Conservation (phyloP, 768 basidiomycete species). For the Termitomyces sp. region DNA sequence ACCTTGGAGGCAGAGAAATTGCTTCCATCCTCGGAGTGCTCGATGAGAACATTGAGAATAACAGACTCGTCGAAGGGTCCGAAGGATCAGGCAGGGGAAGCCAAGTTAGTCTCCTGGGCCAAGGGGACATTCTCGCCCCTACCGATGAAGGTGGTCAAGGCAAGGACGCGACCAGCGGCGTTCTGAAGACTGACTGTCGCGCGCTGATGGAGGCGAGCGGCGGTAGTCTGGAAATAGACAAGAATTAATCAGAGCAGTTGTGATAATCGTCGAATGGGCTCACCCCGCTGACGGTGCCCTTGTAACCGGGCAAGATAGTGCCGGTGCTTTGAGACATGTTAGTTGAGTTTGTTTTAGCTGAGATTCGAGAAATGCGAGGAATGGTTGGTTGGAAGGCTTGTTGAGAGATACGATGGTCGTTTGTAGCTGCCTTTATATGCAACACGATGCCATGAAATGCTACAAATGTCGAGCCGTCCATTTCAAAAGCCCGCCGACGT, state of each 20-base stretch:
- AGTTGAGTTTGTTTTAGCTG: not conserved
- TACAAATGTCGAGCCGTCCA: not conserved
- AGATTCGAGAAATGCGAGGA: not conserved
- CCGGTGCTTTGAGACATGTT: not conserved
- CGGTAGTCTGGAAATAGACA: not conserved
- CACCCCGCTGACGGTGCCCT: conserved; percentile 4
- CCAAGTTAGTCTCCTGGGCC: not conserved
- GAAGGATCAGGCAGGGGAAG: not conserved
- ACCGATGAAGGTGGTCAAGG: conserved; percentile 3
- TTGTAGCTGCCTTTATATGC: not conserved
- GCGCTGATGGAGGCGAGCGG: conserved; percentile 3
- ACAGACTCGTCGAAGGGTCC: conserved; percentile 9
- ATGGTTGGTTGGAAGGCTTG: not conserved
- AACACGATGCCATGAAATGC: not conserved
- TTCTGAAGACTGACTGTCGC: conserved; percentile 2
- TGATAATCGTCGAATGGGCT: not conserved
- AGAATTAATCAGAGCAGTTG: not conserved
- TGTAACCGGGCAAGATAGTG: conserved; percentile 3
- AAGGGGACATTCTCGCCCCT: conserved; percentile 1
- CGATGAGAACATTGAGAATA: not conserved
- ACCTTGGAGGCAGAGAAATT: conserved; percentile 2
- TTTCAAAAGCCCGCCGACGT: not conserved
- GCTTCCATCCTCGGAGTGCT: not conserved
- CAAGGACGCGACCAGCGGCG: not conserved
- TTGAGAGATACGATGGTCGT: not conserved